Evolutionary conservation across 2,329 filamentous ascomycete genomes (phyloP), one percentile per base, ranked within the genome.

Genomic region (Dissoconium aciculare): DNA sequence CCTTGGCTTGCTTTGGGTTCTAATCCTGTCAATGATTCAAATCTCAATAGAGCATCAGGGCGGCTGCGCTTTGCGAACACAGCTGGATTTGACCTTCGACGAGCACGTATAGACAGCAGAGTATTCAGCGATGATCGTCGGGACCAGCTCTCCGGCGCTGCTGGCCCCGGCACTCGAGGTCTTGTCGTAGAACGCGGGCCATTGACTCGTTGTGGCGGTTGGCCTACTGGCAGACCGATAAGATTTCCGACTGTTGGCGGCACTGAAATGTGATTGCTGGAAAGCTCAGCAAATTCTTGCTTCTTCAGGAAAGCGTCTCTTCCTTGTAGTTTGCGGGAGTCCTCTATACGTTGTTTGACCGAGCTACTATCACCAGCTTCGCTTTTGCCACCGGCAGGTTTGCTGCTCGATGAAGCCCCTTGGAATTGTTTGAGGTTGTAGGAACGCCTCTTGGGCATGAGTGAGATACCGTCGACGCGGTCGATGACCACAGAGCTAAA

Each of bases 381-480:
- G 31, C 45, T 35, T 28, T 41, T 38, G 17, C 31, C 26, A 12
- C 36, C 34, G 21, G 31, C 39, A 35, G 36, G 23, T 16, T 40
- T 40, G 14, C 45, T 41, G 21, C 47, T 41, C 38, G 50, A 42
- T 26, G 38, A 41, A 10, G 34, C 31, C 17, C 55, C 56, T 43
- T 58, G 53, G 25, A 55, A 46, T 36, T 56, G 51, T 32, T 54
- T 54, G 40, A 60, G 57, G 35, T 52, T 50, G 25, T 53, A 56
- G 11, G 51, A 49, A 37, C 58, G 56, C 46, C 63, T 63, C 52
- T 63, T 64, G 42, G 62, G 61, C 62, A 65, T 65, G 36, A 38
- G 38, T 36, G 36, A n/a, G n/a, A n/a, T n/a, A n/a, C n/a, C n/a
- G n/a, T n/a, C n/a, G n/a, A n/a, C n/a, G n/a, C n/a, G n/a, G n/a